Base-by-base conservation (phyloP, 2,329 filamentous ascomycete species). In the Neofusicoccum ribis region DNA sequence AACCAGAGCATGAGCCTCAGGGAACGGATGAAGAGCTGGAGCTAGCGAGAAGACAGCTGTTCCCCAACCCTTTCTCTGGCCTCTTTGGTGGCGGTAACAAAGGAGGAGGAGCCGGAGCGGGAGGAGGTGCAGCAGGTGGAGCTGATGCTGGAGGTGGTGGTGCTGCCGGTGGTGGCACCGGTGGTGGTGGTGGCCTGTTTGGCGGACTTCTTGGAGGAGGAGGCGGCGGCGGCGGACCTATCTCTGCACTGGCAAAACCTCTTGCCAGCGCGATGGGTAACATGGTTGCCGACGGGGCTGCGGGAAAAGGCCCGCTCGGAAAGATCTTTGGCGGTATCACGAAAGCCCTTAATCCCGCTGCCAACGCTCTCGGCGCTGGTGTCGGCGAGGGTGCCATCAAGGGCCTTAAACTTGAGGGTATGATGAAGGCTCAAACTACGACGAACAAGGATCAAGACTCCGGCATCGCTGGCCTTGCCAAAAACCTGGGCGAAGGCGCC, bases 121-220 rank as follows among this genome's bases (percentile, higher is more conserved):
- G n/a, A 20, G 54, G 27, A 5, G 41, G 15, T 4, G 9, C 27
- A n/a, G 41, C 23, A 84, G 5, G 83, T 71, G 7, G 80, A 79
- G 5, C 83, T 78, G 17, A 84, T 77, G 2, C 82, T 82, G 1
- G 81, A 81, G 9, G 79, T 34, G 39, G 27, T 7, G 41, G 27
- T 12, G 23, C 15, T 3, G 41, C 39, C 1, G 23, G 39, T 5
- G 41, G 54, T 23, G 41, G 27, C 7, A 23, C 23, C 23, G 23
- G 23, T 23, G 23, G 23, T 20, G 20, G 20, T 23, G 23, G 54
- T 23, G 41, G 41, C 7, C 11, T 59, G 1, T 46, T 46, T 9
- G 23, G 52, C 27, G 54, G 54, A 23, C 54, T 59, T 3, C 39
- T 59, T 31, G 54, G 54, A 23, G 23, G 17, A 5, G 51, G 39